Conservation (phyloP, 164 flowering plant genomes). For the Piper longum region DNA sequence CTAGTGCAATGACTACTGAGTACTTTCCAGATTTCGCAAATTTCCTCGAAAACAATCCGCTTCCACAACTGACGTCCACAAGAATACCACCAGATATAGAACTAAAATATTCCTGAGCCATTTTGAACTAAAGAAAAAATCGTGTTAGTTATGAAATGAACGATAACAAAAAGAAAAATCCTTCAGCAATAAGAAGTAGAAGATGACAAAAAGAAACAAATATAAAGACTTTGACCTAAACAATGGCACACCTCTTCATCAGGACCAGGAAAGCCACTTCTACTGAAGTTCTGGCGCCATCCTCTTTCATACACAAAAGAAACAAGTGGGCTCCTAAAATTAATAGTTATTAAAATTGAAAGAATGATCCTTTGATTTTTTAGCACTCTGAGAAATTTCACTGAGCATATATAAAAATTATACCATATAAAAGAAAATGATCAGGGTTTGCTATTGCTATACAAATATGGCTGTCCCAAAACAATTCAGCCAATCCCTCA, state of each 20-base stretch:
- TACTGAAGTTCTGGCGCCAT: conserved; percentile 87
- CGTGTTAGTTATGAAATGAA: background rate
- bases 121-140: conserved; percentile 50
- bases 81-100: conserved; percentile 76
- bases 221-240: too few relatives aligned
- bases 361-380: background rate
- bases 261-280: conserved; percentile 92
- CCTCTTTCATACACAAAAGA: conserved; percentile 93
- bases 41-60: conserved; percentile 87
- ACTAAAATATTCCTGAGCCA: conserved; percentile 90
- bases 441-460: too few relatives aligned
- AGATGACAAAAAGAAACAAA: too few relatives aligned
- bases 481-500: too few relatives aligned
- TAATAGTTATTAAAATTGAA: background rate
- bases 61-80: conserved; percentile 94
- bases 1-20: conserved; percentile 73
- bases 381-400: background rate
- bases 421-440: background rate
- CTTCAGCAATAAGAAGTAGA: background rate
- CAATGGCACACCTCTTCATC: conserved; percentile 70
- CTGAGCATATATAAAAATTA: background rate
- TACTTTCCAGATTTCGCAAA: conserved; percentile 68
- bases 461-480: too few relatives aligned
- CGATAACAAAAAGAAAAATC: background rate
- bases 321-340: conserved; percentile 62